Conservation (phyloP, 2,329 filamentous ascomycete genomes). For the Colletotrichum melonis region DNA sequence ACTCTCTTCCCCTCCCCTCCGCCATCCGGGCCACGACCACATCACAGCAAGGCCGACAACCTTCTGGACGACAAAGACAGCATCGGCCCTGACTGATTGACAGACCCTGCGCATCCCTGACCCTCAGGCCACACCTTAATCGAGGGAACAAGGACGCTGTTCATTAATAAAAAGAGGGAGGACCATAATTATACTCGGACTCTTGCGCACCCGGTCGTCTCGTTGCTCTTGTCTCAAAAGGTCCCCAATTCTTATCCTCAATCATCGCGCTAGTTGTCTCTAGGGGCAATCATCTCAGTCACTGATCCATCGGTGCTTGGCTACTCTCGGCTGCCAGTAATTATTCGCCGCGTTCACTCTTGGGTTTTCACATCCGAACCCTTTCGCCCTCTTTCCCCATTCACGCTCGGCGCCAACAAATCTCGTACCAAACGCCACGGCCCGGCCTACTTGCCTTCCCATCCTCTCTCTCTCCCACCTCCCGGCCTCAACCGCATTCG, state of each 20-base stretch:
- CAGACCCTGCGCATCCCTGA: background rate
- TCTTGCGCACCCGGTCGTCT: constrained; percentile 21
- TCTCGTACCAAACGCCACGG: constrained; percentile 27
- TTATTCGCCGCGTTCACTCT: constrained; percentile 21
- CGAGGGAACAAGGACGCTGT: background rate
- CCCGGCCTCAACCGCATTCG: constrained; percentile 9
- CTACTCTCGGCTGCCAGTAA: constrained; percentile 17
- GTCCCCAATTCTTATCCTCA: constrained; percentile 23
- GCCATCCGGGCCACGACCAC: background rate
- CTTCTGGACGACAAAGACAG: background rate
- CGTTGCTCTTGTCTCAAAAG: constrained; percentile 27
- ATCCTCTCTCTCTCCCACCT: background rate
- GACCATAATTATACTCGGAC: constrained; percentile 25
- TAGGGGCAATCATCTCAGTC: constrained; percentile 26
- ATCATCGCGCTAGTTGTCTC: constrained; percentile 30
- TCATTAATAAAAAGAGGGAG: background rate
- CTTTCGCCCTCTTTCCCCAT: constrained; percentile 2
- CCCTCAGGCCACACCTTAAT: constrained; percentile 7
- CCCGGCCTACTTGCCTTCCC: background rate
- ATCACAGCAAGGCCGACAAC: background rate
- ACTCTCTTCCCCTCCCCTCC: background rate
- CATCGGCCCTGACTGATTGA: background rate
- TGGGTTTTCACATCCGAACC: constrained; percentile 25
- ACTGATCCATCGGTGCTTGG: constrained; percentile 16
- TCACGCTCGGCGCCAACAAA: constrained; percentile 30